Evolutionary conservation across 1,284 basidiomycete genomes (phyloP).

Genomic region (Apiotrichum veenhuisii): DNA sequence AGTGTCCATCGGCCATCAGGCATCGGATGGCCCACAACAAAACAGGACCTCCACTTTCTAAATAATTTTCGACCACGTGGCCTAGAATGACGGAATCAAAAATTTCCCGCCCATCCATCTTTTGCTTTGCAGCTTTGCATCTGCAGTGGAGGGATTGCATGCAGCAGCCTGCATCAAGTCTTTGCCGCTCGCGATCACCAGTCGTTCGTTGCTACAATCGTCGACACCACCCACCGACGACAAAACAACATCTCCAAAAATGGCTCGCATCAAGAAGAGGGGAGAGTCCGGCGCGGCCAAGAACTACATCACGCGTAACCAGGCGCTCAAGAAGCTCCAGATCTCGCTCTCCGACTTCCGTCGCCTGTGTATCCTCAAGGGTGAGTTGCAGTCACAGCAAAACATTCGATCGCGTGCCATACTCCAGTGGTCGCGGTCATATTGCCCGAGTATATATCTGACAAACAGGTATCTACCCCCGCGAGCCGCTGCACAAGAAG

Average conservation of each 20-base stretch:
- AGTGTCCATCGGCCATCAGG: too few species aligned
- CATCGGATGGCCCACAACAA: not conserved
- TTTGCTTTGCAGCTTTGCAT: not conserved
- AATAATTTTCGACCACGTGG: constrained; percentile 13
- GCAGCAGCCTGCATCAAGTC: not conserved
- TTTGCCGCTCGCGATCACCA: not conserved
- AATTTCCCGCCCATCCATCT: constrained; percentile 6
- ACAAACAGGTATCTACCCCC: constrained; percentile 86
- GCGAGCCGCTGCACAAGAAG: constrained; percentile 88
- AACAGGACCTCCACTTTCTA: constrained; percentile 1
- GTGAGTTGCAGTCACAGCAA: constrained; percentile 51
- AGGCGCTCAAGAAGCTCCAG: constrained; percentile 88
- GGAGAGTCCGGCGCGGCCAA: constrained; percentile 92
- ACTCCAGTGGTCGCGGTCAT: not conserved
- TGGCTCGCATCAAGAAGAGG: constrained; percentile 86
- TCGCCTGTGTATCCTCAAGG: constrained; percentile 95
- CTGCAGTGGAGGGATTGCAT: not conserved
- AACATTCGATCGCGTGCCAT: not conserved
- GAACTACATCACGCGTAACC: constrained; percentile 87
- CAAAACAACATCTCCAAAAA: constrained; percentile 40
- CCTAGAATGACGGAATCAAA: constrained; percentile 13
- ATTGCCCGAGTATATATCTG: too few species aligned
- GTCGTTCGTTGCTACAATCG: not conserved
- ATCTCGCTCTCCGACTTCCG: constrained; percentile 96
- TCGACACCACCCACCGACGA: constrained; percentile 1